These are phyloP conservation scores for Ceratobasidium sp. DNA, from an alignment of 1,284 basidiomycete species.

Conservation along the genomic window DNA sequence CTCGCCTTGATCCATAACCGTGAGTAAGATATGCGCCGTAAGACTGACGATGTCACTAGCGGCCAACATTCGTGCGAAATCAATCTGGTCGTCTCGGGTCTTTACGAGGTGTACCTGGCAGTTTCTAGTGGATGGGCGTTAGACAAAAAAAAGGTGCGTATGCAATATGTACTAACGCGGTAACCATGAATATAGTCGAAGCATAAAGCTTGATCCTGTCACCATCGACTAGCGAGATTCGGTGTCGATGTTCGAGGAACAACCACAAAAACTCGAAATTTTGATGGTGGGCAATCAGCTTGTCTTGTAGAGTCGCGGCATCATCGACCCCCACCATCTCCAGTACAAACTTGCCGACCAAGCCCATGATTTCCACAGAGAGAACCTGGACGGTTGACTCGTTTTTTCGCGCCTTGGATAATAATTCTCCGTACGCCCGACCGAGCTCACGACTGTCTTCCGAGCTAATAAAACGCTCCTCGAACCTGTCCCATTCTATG, in stretches of 20 bases:
- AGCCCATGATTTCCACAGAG: conserved; percentile 3
- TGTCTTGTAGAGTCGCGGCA: background rate
- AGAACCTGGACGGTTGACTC: background rate
- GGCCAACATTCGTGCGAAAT: background rate
- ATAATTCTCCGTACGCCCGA: background rate
- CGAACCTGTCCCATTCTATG: background rate
- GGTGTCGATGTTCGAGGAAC: background rate
- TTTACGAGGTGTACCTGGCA: background rate
- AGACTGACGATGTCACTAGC: background rate
- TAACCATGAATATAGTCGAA: background rate
- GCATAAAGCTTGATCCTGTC: background rate
- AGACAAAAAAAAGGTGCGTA: background rate
- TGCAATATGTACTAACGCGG: background rate
- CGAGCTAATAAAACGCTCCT: background rate
- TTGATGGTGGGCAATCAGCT: background rate
- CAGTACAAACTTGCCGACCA: background rate
- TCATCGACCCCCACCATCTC: background rate
- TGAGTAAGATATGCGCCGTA: background rate
- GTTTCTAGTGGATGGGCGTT: background rate
- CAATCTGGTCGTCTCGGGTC: background rate
- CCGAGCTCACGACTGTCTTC: background rate
- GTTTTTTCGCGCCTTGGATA: background rate
- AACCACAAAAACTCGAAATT: background rate
- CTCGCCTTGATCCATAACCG: background rate
- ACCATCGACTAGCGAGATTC: background rate